phyloP scores from a whole-genome alignment of 768 basidiomycete genomes.

The Saitozyma podzolica region DNA sequence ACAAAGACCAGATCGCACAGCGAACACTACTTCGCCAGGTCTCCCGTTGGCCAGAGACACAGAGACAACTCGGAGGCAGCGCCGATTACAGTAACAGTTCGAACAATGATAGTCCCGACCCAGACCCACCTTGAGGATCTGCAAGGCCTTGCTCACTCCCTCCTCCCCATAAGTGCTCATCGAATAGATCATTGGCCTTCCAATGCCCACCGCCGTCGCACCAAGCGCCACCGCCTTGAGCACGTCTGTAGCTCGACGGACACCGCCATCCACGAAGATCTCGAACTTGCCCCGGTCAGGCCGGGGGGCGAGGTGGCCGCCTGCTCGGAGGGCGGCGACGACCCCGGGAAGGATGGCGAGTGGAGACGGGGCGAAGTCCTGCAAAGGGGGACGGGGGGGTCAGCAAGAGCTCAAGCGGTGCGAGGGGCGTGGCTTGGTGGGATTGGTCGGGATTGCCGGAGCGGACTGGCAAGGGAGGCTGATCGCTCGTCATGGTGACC shows the following conservation, averaged over 20 bases:
- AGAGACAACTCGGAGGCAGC: not conserved
- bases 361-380: constrained; percentile 68
- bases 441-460: too few species aligned
- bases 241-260: constrained; percentile 84
- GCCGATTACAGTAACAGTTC: too few species aligned
- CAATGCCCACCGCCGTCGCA: constrained; percentile 69
- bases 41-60: not conserved
- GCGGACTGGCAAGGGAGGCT: too few species aligned
- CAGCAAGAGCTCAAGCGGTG: not conserved
- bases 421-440: too few species aligned
- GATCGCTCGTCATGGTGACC: too few species aligned
- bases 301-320: constrained; percentile 60
- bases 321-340: constrained; percentile 66
- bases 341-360: constrained; percentile 89
- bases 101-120: too few species aligned
- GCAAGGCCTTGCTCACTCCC: constrained; percentile 78
- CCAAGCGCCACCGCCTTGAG: constrained; percentile 85
- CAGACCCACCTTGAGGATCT: constrained; percentile 60
- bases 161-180: constrained; percentile 69
- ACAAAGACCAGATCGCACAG: too few species aligned
- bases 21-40: too few species aligned
- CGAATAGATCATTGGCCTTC: constrained; percentile 59
- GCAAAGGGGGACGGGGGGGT: not conserved
- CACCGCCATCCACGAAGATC: constrained; percentile 91
- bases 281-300: constrained; percentile 63